phyloP scores from a whole-genome alignment of 495 filamentous ascomycete species.

The Podospora bellae-mahoneyi region DNA sequence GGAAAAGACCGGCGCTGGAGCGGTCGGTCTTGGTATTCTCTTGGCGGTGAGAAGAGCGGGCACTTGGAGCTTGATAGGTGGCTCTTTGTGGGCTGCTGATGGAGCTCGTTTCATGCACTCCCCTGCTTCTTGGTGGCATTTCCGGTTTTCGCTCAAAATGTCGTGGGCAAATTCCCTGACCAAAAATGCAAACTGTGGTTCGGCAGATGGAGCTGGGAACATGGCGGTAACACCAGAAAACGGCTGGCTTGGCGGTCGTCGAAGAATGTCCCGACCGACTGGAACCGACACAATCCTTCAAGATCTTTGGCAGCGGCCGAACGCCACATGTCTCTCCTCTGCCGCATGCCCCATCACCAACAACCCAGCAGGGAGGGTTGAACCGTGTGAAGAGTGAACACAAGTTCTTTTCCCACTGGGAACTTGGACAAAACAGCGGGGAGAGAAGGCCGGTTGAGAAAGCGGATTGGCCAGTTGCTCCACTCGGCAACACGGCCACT shows the following conservation, averaged over 20 bases:
- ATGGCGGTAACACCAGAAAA: background rate
- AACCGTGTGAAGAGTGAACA: no score
- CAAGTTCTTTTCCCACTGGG: background rate
- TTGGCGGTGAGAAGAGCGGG: background rate
- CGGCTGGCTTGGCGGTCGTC: background rate
- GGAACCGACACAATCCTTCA: background rate
- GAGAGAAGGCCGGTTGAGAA: background rate
- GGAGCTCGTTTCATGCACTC: background rate
- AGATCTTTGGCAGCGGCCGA: no score
- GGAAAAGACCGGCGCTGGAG: background rate
- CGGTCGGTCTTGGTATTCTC: background rate
- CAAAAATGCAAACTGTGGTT: no score
- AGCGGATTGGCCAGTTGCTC: background rate
- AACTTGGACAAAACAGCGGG: background rate
- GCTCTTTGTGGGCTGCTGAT: background rate
- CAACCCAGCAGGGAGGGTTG: no score
- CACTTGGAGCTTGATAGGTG: background rate
- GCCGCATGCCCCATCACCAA: no score
- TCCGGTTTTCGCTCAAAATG: background rate
- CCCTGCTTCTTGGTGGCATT: background rate
- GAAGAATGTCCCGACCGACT: background rate
- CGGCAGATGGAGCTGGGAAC: background rate
- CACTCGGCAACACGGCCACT: background rate
- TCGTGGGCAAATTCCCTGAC: background rate
- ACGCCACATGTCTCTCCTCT: no score